Evolutionary conservation across 2,329 filamentous ascomycete species (phyloP), one percentile per base, ranked within the genome.

Genomic region (Aspergillus sp.): DNA sequence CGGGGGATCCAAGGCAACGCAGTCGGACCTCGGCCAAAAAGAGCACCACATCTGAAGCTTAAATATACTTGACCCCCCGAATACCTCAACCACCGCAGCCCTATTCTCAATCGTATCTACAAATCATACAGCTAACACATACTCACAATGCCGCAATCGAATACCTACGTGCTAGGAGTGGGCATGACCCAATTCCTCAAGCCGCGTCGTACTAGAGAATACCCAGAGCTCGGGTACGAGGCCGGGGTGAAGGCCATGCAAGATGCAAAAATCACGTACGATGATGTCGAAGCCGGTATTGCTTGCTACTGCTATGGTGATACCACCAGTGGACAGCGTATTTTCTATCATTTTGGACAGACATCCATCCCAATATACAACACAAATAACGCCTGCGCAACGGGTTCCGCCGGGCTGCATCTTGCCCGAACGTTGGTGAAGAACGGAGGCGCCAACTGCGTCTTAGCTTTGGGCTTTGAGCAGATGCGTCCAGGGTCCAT

Each of bases 161-260:
- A 48, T 65, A 82, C 83, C 82, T 98, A 98, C 82, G 90, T 98
- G 72, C 86, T 98, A 61, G 93, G 93, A 80, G 95, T 98, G 66
- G 93, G 93, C 79, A 95, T 98, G 91, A 98, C 93, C 79, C 96
- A 96, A 78, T 98, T 98, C 84, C 93, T 97, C 85, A 97, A 97
- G 81, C 93, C 93, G 40, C 86, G 93, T 56, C 91, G 91, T 72
- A 93, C 93, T 74, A 90, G 96, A 64, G 92, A 96, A 79, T 97
- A 97, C 79, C 91, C 91, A 5, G 93, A 96, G 73, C 86, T 97
- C 21, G 93, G 93, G 55, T 97, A 93, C 75, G 93, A 97, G 76
- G 92, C 92, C 8, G 91, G 91, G 65, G 82, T 95, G 72, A 96
- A 96, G 77, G 91, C 91, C 49, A 86, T 96, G 82, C 77, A 88